Conservation (phyloP, 352 stramenopile species). For the Discostella stelligera region DNA sequence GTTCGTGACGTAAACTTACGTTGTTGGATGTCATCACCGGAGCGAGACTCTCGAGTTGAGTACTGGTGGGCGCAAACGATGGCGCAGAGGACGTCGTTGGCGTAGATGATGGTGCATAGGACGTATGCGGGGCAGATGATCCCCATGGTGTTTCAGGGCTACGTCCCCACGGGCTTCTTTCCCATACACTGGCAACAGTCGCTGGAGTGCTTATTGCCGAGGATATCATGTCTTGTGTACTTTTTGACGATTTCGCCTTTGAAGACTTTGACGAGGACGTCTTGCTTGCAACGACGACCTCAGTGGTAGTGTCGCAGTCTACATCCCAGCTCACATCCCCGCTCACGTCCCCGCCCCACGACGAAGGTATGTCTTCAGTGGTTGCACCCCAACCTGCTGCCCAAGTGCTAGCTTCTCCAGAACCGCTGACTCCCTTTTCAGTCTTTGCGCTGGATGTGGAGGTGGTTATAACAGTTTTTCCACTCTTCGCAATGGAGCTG, state of each 20-base stretch:
- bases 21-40: no score
- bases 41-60: not conserved
- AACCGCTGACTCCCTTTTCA: not conserved
- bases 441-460: not conserved
- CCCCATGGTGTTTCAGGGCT: not conserved
- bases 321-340: not conserved
- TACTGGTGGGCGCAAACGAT: not conserved
- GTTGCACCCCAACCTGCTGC: not conserved
- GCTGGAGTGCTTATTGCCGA: not conserved
- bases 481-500: not conserved
- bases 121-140: not conserved
- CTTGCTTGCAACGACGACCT: not conserved
- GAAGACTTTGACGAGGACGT: not conserved
- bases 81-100: not conserved
- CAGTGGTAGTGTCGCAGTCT: not conserved
- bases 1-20: no score
- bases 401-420: not conserved
- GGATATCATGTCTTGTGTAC: not conserved
- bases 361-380: not conserved
- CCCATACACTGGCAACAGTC: not conserved
- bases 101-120: not conserved
- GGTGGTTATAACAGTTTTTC: not conserved
- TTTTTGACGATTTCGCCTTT: not conserved
- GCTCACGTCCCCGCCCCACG: not conserved
- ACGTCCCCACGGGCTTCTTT: not conserved